Conservation (phyloP, 2,329 filamentous ascomycete species). For the Aspergillus melleus region DNA sequence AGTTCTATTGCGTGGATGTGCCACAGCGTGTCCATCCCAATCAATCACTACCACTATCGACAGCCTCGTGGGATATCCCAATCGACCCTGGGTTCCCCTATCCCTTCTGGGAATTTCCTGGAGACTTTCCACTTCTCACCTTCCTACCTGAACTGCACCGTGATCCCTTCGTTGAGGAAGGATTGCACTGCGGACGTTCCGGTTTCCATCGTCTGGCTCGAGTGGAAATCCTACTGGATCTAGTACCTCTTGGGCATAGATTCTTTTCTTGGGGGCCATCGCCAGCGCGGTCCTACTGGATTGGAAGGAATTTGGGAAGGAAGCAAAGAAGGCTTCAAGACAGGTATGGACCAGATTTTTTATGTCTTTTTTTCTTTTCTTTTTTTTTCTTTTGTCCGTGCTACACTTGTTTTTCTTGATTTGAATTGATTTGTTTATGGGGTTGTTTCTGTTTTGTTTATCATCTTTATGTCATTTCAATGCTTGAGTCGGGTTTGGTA, state of each 20-base stretch:
- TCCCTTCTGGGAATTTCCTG: conserved; percentile 18
- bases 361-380: background rate
- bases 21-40: background rate
- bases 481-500: conserved; percentile 1
- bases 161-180: conserved; percentile 1
- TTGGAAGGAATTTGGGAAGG: background rate
- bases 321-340: background rate
- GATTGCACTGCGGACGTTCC: conserved; percentile 6
- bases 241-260: conserved; percentile 14
- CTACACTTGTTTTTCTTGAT: background rate
- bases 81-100: conserved; percentile 3
- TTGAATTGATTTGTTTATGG: background rate
- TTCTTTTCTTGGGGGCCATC: background rate
- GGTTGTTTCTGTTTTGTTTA: background rate
- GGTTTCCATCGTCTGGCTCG: conserved; percentile 6
- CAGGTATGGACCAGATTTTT: conserved; percentile 12
- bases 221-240: conserved; percentile 14
- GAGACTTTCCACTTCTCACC: background rate
- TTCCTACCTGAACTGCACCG: background rate
- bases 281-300: background rate
- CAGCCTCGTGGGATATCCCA: conserved; percentile 12
- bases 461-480: conserved; percentile 3
- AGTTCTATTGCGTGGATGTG: conserved; percentile 8
- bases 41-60: conserved; percentile 3
- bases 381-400: background rate